Percentiles rank a stretch among this genome's conserved stretches.
Evolutionary conservation across 768 basidiomycete genomes (phyloP).

Genomic region (Agaricus subrufescens): DNA sequence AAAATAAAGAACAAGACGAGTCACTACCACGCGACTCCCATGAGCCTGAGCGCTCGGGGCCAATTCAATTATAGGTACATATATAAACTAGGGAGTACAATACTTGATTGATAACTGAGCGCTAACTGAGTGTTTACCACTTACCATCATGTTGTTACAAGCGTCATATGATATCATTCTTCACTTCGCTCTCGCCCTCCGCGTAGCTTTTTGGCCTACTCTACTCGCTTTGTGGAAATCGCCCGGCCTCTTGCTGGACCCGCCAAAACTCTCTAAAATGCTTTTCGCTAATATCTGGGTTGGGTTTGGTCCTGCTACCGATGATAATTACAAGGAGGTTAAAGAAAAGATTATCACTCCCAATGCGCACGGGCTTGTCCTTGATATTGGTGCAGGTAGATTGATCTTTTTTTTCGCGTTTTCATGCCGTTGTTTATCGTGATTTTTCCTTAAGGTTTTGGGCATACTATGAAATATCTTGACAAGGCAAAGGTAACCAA

Average conservation of each 20-base stretch:
- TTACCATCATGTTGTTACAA: conserved; percentile 33
- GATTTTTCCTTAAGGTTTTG: conserved; percentile 39
- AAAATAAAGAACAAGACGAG: too few relatives aligned
- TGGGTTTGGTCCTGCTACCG: conserved; percentile 40
- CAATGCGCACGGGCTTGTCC: conserved; percentile 53
- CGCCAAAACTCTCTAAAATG: conserved; percentile 39
- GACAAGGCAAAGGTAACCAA: conserved; percentile 47
- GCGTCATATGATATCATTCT: conserved; percentile 33
- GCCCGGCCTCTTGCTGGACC: conserved; percentile 44
- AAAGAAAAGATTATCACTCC: conserved; percentile 48
- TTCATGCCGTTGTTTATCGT: too few relatives aligned
- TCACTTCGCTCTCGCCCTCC: conserved; percentile 38
- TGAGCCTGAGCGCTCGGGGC: too few relatives aligned
- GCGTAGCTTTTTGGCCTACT: conserved; percentile 39
- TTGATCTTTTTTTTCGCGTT: too few relatives aligned
- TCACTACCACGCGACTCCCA: too few relatives aligned
- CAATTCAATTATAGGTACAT: too few relatives aligned
- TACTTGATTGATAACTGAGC: too few relatives aligned
- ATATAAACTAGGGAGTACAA: too few relatives aligned
- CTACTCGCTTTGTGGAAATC: conserved; percentile 29
- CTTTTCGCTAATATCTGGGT: conserved; percentile 62
- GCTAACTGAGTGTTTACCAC: too few relatives aligned
- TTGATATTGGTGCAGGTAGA: conserved; percentile 55
- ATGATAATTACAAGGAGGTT: conserved; percentile 32
- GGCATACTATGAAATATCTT: conserved; percentile 61